phyloP scores from a whole-genome alignment of 2,329 filamentous ascomycete genomes.

The Penicillium frequentans region DNA sequence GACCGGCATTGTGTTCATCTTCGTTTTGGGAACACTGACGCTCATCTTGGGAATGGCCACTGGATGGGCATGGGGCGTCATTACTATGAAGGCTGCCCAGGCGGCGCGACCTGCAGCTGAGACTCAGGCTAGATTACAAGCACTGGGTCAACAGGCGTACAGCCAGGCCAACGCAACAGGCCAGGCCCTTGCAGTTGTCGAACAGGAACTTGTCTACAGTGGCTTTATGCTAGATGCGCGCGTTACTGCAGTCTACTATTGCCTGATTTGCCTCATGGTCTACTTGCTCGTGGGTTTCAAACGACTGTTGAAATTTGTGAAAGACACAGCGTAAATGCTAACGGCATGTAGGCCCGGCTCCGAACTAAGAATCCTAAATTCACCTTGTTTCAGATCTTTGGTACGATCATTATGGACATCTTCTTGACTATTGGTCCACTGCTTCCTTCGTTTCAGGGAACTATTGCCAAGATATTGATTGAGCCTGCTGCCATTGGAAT shows the following conservation, averaged over 20 bases:
- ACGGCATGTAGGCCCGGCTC: conserved; percentile 38
- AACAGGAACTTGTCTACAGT: conserved; percentile 41
- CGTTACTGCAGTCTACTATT: conserved; percentile 40
- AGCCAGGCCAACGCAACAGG: conserved; percentile 38
- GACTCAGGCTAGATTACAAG: conserved; percentile 34
- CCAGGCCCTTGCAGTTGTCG: conserved; percentile 26
- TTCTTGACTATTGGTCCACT: conserved; percentile 48
- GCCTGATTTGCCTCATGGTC: conserved; percentile 46
- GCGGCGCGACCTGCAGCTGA: conserved; percentile 44
- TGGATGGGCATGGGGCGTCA: conserved; percentile 53
- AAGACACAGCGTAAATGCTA: not conserved
- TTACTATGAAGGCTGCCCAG: conserved; percentile 51
- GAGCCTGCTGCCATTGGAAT: conserved; percentile 50
- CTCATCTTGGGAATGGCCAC: conserved; percentile 49
- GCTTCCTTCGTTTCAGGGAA: conserved; percentile 43
- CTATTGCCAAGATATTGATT: conserved; percentile 41
- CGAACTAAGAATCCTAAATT: conserved; percentile 50
- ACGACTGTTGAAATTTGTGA: not conserved
- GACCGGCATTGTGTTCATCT: conserved; percentile 48
- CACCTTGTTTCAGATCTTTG: conserved; percentile 47
- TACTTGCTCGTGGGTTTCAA: conserved; percentile 37
- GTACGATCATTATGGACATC: conserved; percentile 49
- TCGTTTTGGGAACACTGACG: conserved; percentile 44
- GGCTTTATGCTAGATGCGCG: conserved; percentile 52
- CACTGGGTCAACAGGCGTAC: conserved; percentile 34